Base-by-base conservation (phyloP, 345 rosid species). In the Psidium friedrichsthalianum region DNA sequence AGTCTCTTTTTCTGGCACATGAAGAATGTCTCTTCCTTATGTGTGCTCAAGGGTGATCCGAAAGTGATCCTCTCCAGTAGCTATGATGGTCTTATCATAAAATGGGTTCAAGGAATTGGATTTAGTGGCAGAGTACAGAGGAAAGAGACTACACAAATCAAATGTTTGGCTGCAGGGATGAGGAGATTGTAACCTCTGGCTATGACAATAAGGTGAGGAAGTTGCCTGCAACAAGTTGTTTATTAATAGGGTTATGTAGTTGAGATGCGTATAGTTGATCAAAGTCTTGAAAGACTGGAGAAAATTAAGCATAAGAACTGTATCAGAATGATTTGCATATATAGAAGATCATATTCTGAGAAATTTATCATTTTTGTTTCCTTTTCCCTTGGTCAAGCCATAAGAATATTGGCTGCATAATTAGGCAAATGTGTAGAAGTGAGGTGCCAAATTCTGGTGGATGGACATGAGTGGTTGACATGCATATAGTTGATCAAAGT, bases 41-140 rank as follows among this genome's bases (percentile, higher is more conserved):
- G 91, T 84, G 95, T 95, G 85, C 92, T 97, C 74, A 95, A 90
- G 61, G 92, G 88, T 87, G 86, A 88, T 69, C 92, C 98, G 42
- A 93, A 93, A 88, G 89, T 90, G 76, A 89, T 95, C 86, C 86
- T 96, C 82, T 93, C 98, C 27, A 86, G 95, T 88, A 96, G 99
- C 88, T 95, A 97, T 85, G 99, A 97, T 87, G 99, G 99, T 83
- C 87, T 95, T 82, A 93, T 97, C 83, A 90, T 95, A 87, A 96
- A 92, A 90, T 97, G 99, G 99, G 87, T 93, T 90, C 95, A 91
- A 87, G 98, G 98, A 85, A 89, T 87, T 85, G 99, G 99, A n/a
- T 95, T 91, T 85, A 85, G 94, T 86, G 93, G 98, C 84, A 94
- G 92, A 88, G 87, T 97, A 86, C 94, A 85, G 86, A 93, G 97